Base-by-base conservation (phyloP, 2,329 filamentous ascomycete species). In the Fusarium sp. region DNA sequence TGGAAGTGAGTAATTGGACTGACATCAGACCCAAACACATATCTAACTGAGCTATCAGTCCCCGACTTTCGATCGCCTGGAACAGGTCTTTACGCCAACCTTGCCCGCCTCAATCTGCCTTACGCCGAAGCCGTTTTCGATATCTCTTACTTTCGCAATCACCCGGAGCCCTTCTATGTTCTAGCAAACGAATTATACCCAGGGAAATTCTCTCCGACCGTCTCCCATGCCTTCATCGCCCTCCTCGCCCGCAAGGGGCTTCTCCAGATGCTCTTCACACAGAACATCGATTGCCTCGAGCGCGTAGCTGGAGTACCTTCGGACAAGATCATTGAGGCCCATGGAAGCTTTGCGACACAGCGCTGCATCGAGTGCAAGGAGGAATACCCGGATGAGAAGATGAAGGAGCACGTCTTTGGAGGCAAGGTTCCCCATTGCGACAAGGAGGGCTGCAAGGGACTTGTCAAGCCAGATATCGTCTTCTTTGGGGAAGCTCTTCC, bases 281-380 rank as follows among this genome's bases (percentile, higher is more conserved):
- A 99, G 79, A 99, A 99, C 79, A 98, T 99, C 74, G 96, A 99
- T 83, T 97, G 94, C 77, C 87, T 99, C 18, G 96, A 99, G 83
- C 90, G 95, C 27, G 87, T 89, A 74, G 96, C 95, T 18, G 96
- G 96, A 31, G 91, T 99, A 2, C 93, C 94, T 0, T 87, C 85
- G 0, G 90, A 95, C 5, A 91, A 89, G 81, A 95, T 99, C 55
- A 87, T 99, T 37, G 95, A 98, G 82, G 96, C 96, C 0, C 96
- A 99, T 80, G 96, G 96, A 49, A 97, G 94, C 80, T 99, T 98
- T 80, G 95, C 95, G 27, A 90, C 89, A 2, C 95, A 98, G 82
- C 89, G 92, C 73, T 99, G 96, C 81, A 95, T 98, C 76, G 94
- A 97, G 29, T 99, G 96, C 85, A 90, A 91, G 78, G 84, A 82